A percentile compares a stretch with the other conserved stretches of the same genome.
phyloP scores from a whole-genome alignment of 495 filamentous ascomycete genomes.

The Apodospora peruviana region DNA sequence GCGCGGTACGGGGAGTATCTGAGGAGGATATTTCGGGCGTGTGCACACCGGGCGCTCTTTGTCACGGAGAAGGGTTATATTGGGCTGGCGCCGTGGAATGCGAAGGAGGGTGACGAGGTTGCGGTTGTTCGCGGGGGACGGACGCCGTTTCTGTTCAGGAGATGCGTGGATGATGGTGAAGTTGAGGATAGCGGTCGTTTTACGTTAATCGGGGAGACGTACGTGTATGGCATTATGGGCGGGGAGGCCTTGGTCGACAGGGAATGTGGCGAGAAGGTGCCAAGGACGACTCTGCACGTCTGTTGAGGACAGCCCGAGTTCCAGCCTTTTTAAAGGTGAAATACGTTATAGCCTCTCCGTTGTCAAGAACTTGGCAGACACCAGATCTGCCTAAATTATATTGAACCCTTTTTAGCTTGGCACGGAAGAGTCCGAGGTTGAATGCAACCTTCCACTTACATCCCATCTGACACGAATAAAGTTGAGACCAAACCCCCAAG shows the following conservation, averaged over 20 bases:
- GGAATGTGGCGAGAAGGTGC: too few relatives aligned
- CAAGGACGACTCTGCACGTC: too few relatives aligned
- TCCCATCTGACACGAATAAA: too few relatives aligned
- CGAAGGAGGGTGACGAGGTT: slow-evolving; percentile 1
- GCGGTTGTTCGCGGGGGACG: background rate
- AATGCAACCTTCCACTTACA: too few relatives aligned
- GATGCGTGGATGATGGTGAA: background rate
- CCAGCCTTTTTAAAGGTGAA: too few relatives aligned
- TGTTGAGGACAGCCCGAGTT: too few relatives aligned
- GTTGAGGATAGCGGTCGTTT: background rate
- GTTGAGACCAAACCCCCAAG: too few relatives aligned
- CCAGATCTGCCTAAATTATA: too few relatives aligned
- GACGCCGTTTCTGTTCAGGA: slow-evolving; percentile 3
- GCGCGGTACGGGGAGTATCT: background rate
- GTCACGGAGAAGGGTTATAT: slow-evolving; percentile 4
- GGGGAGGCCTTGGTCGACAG: slow-evolving; percentile 6
- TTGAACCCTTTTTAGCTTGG: too few relatives aligned
- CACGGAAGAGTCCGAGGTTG: too few relatives aligned
- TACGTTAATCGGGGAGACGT: slow-evolving; percentile 2
- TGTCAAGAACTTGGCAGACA: too few relatives aligned
- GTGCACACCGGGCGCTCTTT: slow-evolving; percentile 4
- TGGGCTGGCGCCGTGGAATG: slow-evolving; percentile 6
- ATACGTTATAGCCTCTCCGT: too few relatives aligned
- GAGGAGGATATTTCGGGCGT: background rate
- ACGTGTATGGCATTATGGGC: slow-evolving; percentile 7